phyloP scores from a whole-genome alignment of 305 asterid genomes.

The Euphrasia arctica region DNA sequence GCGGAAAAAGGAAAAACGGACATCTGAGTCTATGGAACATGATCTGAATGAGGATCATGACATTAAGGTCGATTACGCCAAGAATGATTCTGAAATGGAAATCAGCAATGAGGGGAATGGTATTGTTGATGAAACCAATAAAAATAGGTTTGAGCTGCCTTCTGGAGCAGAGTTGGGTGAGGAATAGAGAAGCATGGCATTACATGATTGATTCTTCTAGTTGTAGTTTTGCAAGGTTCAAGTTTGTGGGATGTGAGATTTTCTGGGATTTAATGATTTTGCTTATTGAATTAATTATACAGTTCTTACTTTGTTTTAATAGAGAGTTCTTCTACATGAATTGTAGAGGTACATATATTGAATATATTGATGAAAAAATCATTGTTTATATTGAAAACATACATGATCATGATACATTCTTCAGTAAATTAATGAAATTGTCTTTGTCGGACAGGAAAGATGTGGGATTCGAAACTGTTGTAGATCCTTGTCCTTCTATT shows the following conservation, averaged over 20 bases:
- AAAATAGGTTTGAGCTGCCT: constrained; percentile 62
- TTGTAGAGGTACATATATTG: no score
- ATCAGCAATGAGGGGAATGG: constrained; percentile 32
- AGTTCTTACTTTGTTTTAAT: no score
- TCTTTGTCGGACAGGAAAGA: constrained; percentile 30
- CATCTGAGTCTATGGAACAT: constrained; percentile 45
- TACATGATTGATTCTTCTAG: not conserved
- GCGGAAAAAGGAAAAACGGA: constrained; percentile 44
- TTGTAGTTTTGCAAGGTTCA: not conserved
- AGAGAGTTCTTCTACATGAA: no score
- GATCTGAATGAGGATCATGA: constrained; percentile 59
- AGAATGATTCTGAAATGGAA: constrained; percentile 43
- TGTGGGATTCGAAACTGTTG: constrained; percentile 25
- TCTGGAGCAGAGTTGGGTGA: constrained; percentile 54
- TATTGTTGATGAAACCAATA: constrained; percentile 12
- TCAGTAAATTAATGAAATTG: constrained; percentile 22
- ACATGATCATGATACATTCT: constrained; percentile 13
- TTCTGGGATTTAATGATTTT: no score
- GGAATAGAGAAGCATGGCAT: constrained; percentile 27
- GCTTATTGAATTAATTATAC: no score
- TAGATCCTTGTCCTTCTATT: constrained; percentile 40
- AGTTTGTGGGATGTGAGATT: no score
- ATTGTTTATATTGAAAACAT: no score
- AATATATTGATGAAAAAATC: no score
- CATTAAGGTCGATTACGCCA: constrained; percentile 65